Base-by-base conservation (phyloP, 768 basidiomycete species). In the Lactifluus volemus region DNA sequence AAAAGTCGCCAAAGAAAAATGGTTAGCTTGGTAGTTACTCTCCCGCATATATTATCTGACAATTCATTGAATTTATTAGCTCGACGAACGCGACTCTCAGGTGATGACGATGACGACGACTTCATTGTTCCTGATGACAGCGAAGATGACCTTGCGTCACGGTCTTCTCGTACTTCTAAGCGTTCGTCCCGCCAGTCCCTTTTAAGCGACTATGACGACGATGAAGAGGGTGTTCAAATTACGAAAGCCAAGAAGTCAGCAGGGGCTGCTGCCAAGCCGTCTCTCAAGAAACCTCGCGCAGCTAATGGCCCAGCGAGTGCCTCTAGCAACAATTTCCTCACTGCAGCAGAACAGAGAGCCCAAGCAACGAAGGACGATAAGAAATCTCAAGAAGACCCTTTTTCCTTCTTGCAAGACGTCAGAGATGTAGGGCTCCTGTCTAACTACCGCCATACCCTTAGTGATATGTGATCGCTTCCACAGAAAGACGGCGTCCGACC, bases 401-500 rank as follows among this genome's bases (percentile, higher is more conserved):
- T 85, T 70, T 68, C 77, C 38, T 96, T 95, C 76, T 76, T 96
- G 56, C 67, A 73, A 15, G 83, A 93, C 66, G 72, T 84, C 15
- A 81, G 73, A 72, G 94, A 96, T 76, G 89, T 88, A 67, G 54
- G 81, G 73, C 4, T 30, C 5, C 47, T 25, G 42, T 42, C 15
- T 25, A 10, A 41, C 25, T 11, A 17, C 14, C 19, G 2, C 11
- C 9, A 25, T 15, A 41, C 10, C 25, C 58, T 2, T 17, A 55
- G 32, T 48, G 15, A 64, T 14, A 21, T 25, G 9, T 30, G 4
- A 48, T 45, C 19, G 19, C 17, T 47, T 30, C 45, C 55, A 17
- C 65, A 93, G 91, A 93, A 88, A 79, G 92, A 97, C 66, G 82
- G 85, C 1, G 77, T 82, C 53, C 77, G 80, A 58, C 90, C 91